Base-by-base conservation (phyloP, 768 basidiomycete species). In the Hericium coralloides region DNA sequence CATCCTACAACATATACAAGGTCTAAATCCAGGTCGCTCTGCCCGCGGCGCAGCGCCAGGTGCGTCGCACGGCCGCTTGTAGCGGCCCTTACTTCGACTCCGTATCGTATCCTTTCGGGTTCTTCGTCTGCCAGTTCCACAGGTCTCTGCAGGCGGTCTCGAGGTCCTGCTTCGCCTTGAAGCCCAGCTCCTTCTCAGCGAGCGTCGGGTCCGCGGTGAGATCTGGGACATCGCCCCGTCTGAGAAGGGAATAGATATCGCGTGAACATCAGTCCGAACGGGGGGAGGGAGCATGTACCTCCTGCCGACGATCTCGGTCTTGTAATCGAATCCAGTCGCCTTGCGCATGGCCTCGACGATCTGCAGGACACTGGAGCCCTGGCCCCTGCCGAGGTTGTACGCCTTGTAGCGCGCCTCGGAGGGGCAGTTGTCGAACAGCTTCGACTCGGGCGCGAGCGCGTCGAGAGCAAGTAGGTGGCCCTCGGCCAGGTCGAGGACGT, bases 41-140 rank as follows among this genome's bases (percentile, higher is more conserved):
- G 43, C n/a, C 20, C 9, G 25, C 49, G 23, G 25, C 49, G 49
- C 49, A 45, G 22, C 22, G 7, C 43, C 43, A 45, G 43, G 43
- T 17, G 43, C n/a, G 43, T 17, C 22, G 31, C 31, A 9, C 31
- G 31, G 31, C 31, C 31, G 31, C 8, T 31, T 31, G 31, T 31
- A 31, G 31, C 31, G 31, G 31, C 31, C 15, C 20, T 45, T 17
- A 45, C 43, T 45, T 45, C 43, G 43, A 45, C 18, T 20, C 43
- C 41, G 37, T 38, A 38, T 55, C 77, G 60, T 90, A 97, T 2
- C 94, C 94, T 31, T 80, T 67, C 7, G 89, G 91, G 65, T 97
- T 91, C 70, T 84, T 90, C n/a, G 83, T 84, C 75, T 98, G 95
- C 92, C 95, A 99, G 74, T 95, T 95, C 97, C 97, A 98, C 64